A percentile compares a stretch with the other conserved stretches of the same genome.
phyloP scores from a whole-genome alignment of 371 early-diverging fungal genomes.

The Sporodiniella umbellata region DNA sequence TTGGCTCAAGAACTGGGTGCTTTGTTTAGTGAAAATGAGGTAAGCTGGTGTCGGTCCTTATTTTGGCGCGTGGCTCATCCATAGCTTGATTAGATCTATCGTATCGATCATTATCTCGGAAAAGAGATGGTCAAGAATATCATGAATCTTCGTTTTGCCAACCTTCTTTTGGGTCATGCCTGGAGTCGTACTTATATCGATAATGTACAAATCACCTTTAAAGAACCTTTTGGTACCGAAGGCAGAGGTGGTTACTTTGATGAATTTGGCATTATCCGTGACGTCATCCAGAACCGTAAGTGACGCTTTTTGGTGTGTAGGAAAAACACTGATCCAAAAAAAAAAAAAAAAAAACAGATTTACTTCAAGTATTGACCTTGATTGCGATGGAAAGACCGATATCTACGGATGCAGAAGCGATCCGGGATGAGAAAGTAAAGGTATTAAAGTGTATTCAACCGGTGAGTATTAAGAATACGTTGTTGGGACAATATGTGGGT shows the following conservation, averaged over 20 bases:
- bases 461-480: slow-evolving; percentile 69
- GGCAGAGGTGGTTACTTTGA: slow-evolving; percentile 99
- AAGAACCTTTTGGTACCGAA: slow-evolving; percentile 97
- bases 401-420: slow-evolving; percentile 81
- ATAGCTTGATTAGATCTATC: slow-evolving; percentile 68
- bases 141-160: slow-evolving; percentile 92
- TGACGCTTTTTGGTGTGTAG: slow-evolving; percentile 1
- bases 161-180: slow-evolving; percentile 87
- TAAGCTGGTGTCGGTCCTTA: slow-evolving; percentile 9
- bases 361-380: slow-evolving; percentile 89
- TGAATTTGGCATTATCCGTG: slow-evolving; percentile 98
- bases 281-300: slow-evolving; percentile 98
- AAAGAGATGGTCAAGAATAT: slow-evolving; percentile 99
- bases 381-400: slow-evolving; percentile 92
- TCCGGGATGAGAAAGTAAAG: slow-evolving; percentile 91
- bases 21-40: slow-evolving; percentile 81
- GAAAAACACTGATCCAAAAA: not conserved
- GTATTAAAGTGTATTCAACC: slow-evolving; percentile 82
- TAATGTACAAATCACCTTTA: slow-evolving; percentile 98
- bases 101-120: slow-evolving; percentile 98
- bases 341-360: slow-evolving; percentile 35
- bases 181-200: slow-evolving; percentile 91
- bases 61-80: not conserved
- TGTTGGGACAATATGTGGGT: slow-evolving; percentile 89
- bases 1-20: slow-evolving; percentile 69